Percentiles rank a stretch among this genome's conserved stretches.
Evolutionary conservation across 1,139 yeast genomes (phyloP).

Genomic region (Debaryomyces sp.): DNA sequence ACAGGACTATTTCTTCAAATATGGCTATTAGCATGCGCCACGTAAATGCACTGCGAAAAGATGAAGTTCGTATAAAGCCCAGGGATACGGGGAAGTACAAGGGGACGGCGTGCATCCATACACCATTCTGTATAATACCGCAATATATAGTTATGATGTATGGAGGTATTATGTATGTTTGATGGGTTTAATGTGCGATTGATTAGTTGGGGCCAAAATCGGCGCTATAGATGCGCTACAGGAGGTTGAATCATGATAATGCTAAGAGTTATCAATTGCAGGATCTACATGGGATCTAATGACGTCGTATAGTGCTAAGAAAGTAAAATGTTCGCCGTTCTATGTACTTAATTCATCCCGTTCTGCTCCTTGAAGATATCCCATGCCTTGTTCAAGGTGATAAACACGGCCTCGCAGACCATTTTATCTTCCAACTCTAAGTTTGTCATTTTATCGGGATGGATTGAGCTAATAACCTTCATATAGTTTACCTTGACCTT

Average conservation of each 20-base stretch:
- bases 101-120: not conserved
- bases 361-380: slow-evolving; percentile 67
- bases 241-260: not conserved
- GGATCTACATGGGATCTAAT: too few species aligned
- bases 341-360: slow-evolving; percentile 11
- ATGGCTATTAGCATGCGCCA: not conserved
- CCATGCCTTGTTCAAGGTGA: slow-evolving; percentile 87
- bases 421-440: slow-evolving; percentile 69
- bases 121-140: not conserved
- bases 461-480: slow-evolving; percentile 93
- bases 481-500: slow-evolving; percentile 85
- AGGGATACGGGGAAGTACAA: not conserved
- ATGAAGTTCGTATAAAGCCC: not conserved
- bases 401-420: slow-evolving; percentile 87
- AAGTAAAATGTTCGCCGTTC: not conserved
- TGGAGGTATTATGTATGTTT: not conserved
- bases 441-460: slow-evolving; percentile 82
- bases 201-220: not conserved
- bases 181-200: not conserved
- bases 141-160: not conserved
- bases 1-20: not conserved
- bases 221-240: not conserved
- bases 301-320: not conserved
- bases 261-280: too few species aligned
- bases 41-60: not conserved